Base-by-base conservation (phyloP, 2,329 filamentous ascomycete genomes). In the Phyllosticta paracitricarpa region DNA sequence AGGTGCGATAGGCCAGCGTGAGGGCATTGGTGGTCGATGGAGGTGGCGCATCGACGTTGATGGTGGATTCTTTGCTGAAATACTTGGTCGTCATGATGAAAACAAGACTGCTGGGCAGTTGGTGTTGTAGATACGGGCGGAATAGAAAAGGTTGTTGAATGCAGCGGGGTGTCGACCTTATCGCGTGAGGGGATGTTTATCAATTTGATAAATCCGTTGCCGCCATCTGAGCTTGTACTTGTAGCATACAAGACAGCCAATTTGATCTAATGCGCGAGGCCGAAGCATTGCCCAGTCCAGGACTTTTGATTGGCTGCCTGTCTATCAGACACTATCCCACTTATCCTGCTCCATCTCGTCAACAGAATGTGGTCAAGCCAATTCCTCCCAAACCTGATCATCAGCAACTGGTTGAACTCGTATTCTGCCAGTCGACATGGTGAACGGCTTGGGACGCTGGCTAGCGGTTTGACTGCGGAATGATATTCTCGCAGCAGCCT, bases 1-100 rank as follows among this genome's bases (percentile, higher is more conserved):
- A 71, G 6, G 73, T 74, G 55, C 73, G 73, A 68, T 79, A 80
- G 51, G 79, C 69, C 57, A 76, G 65, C 56, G 66, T 68, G 26
- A 67, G 65, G 12, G 68, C 62, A 56, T 70, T 68, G 2, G 65
- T 63, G 19, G 62, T 57, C 51, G 63, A 64, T 10, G 68, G 59
- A 26, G 68, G 66, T 2, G 62, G 51, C 14, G 69, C 69, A 35
- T 65, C 63, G 8, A 62, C 48, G 25, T 67, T 69, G 33, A 69
- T 65, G 17, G 61, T 65, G 59, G 71, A 62, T 17, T 65, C 63
- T n/a, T 66, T 56, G 52, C 62, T 30, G 59, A 70, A 69, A 61
- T 66, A 68, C 51, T 69, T 62, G 19, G 64, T 69, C 54, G 58
- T 7, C 58, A 61, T 61, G 14, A 12, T 56, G 33, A 25, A 54